Evolutionary conservation across 495 filamentous ascomycete genomes (phyloP).

Genomic region (Hypoxylon fuscum): DNA sequence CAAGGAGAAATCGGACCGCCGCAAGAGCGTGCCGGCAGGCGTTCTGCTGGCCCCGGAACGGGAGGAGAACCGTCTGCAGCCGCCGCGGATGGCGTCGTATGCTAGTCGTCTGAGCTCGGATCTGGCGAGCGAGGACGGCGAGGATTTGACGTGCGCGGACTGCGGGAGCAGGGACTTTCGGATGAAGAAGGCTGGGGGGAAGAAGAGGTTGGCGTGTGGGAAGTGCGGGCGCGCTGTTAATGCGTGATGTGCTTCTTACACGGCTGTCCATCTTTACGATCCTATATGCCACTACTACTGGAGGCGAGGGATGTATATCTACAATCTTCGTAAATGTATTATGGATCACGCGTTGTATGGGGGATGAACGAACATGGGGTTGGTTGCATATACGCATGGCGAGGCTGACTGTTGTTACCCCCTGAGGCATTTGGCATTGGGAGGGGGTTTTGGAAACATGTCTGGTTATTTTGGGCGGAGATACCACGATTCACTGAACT

Average conservation of each 20-base stretch:
- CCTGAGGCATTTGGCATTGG: constrained; percentile 2
- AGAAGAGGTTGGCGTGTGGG: constrained; percentile 43
- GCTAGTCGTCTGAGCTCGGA: constrained; percentile 47
- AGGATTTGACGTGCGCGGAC: constrained; percentile 45
- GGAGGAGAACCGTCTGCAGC: constrained; percentile 12
- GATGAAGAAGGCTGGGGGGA: constrained; percentile 42
- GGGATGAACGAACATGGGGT: background rate
- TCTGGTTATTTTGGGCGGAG: constrained; percentile 6
- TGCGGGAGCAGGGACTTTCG: constrained; percentile 50
- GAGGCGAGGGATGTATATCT: too few relatives aligned
- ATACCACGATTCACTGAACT: constrained; percentile 9
- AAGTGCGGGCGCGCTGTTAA: constrained; percentile 35
- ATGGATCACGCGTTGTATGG: background rate
- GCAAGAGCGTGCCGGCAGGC: constrained; percentile 26
- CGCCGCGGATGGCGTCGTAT: constrained; percentile 34
- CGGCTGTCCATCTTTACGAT: background rate
- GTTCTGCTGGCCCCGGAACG: constrained; percentile 20
- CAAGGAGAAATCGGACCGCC: constrained; percentile 25
- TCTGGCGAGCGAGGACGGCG: constrained; percentile 45
- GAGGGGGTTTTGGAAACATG: background rate
- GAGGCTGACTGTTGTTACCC: background rate
- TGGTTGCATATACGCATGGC: constrained; percentile 15
- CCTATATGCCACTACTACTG: background rate
- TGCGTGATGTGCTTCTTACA: background rate
- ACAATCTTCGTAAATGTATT: background rate